Base-by-base conservation (phyloP, 306 rosid genomes). In the Rubus parviflorus region DNA sequence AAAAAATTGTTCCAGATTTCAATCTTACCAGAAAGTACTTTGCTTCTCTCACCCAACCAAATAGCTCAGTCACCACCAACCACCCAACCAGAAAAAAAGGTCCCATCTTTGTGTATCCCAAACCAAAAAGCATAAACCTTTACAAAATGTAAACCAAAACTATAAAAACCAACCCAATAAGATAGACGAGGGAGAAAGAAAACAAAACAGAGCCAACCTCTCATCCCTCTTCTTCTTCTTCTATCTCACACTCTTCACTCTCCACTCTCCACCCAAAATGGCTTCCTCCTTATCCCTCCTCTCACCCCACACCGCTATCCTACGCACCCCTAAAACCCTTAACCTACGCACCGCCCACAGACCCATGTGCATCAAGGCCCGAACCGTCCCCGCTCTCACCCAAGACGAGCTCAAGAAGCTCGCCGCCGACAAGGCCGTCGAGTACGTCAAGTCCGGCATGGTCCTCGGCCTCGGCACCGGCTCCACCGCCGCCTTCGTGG, bases 391-490 rank as follows among this genome's bases (percentile, higher is more conserved):
- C 1, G 65, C 66, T 15, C 93, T 92, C 83, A 87, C 93, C 58
- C 97, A 92, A 74, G 97, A 92, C 71, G 92, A 90, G 41, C 97
- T 92, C 70, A 92, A 92, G 60, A 90, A 77, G 45, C 88, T 92
- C 77, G 97, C 97, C 75, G 96, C 97, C 78, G 96, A 90, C 65
- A 90, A 90, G 20, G 97, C 97, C 81, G 96, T 92, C 37, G 97
- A 88, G 14, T 86, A 85, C 65, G 96, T 92, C 69, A 90, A 89
- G 60, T 69, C 81, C 79, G 96, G 97, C 68, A 92, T 92, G 97
- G 92, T 92, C 80, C 90, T 92, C 41, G 97, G 97, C 61, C 97
- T 92, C 64, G 97, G 97, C 37, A 92, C 96, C 22, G 96, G 97
- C 72, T 92, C 96, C 83, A 92, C 97, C 38, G 97, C 97, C 43